Evolutionary conservation across 257 asterid genomes (phyloP), one percentile per base, ranked within the genome.

Genomic region (Ehretia macrophylla): DNA sequence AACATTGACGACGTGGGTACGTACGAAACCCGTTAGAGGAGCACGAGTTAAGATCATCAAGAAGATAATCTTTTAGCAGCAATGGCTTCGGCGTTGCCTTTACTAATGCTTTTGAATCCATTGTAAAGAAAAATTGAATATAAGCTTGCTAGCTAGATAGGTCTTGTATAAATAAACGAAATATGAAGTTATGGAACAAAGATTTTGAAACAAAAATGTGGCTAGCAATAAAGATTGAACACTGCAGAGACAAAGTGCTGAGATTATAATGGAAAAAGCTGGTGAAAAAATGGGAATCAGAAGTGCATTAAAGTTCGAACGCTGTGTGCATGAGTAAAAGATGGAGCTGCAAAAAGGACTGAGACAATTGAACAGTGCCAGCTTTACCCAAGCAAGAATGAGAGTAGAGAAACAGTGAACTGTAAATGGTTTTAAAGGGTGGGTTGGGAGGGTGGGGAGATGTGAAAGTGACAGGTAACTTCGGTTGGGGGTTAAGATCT

Each of bases 401-500:
- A 51, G 4, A 9, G 22, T 1, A 51, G 13, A 22, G 56, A 21
- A 55, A 45, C 42, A 56, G 17, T 62, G 52, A 59, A 55, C 18
- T 61, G 76, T 38, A 16, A 51, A 55, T 18, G 47, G 47, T 42
- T 32, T 48, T 57, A 69, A 46, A 46, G 37, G 14, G 23, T 40
- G 48, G 5, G 37, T 9, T 60, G 64, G 68, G 42, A 63, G 54
- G 65, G 60, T 19, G 45, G 40, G 14, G 57, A 19, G 11, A 58
- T 51, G 37, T 79, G 88, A 84, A 83, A 70, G 82, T 64, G 71
- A 68, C 79, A 71, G 84, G 92, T 60, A 81, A 73, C 75, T 83
- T 86, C 92, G 32, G 38, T 14, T 40, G 8, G 65, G 27, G 77
- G 83, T 81, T 86, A 86, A 72, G 93, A 86, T 86, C 90, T 84